Base-by-base conservation (phyloP, 192 early-diverging fungal species). In the Mortierella alpina region DNA sequence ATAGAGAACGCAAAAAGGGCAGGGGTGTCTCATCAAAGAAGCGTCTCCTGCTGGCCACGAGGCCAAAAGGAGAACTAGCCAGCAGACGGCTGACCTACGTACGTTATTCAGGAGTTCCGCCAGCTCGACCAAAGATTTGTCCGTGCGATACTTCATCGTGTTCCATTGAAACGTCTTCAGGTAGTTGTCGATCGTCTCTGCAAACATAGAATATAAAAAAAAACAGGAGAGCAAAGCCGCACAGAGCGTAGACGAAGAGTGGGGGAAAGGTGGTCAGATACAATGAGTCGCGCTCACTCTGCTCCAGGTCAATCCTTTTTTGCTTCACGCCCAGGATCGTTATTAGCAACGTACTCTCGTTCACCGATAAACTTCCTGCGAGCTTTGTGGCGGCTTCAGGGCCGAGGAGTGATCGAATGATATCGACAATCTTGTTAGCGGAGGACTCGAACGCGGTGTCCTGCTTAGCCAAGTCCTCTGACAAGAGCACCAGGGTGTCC, bases 91-190 rank as follows among this genome's bases (percentile, higher is more conserved):
- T 40, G 15, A 17, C 12, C 15, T 20, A 70, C 70, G 66, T 84
- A 94, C 91, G 71, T 96, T 93, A 31, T 90, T 85, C 49, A 99
- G 90, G 71, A 91, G 83, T 42, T 92, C 88, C 0, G 92, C 84
- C 23, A 97, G 88, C 75, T 99, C 98, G 58, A 89, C 85, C 72
- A 99, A 84, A 8, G 94, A 89, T 83, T 96, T 96, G 84, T 99
- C 98, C 2, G 92, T 91, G 53, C 98, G 87, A 83, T 97, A 99
- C 84, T 98, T 98, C 91, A 97, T 93, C 17, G 92, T 94, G 82
- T 99, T 96, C 98, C 98, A 99, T 66, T 92, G 86, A 75, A 99
- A 99, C 23, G 88, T 85, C 66, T 90, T 89, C 15, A 99, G 83
- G 68, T 94, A 99, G 54, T 93, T 86, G 82, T 96, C 97, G 46